Percentiles rank a stretch among this genome's conserved stretches.
Conservation (phyloP, 768 basidiomycete species). For the Kwoniella mangroviensis region DNA sequence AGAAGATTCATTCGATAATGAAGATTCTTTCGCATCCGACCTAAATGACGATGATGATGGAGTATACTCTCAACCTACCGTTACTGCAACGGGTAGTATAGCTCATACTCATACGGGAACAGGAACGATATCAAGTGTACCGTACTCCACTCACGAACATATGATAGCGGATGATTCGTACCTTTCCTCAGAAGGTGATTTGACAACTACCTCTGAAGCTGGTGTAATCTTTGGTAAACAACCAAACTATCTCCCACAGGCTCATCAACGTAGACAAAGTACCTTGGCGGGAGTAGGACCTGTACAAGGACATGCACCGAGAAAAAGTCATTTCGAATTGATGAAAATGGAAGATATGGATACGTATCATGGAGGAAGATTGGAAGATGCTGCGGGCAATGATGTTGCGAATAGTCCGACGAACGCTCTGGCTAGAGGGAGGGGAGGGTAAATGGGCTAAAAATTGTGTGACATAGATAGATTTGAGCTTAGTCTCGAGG, state of each 20-base stretch:
- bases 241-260: constrained; percentile 6
- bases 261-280: neutral
- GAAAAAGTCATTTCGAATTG: constrained; percentile 36
- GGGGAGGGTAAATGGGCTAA: neutral
- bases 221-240: constrained; percentile 18
- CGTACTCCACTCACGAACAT: constrained; percentile 14
- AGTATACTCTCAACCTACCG: neutral
- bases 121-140: constrained; percentile 14
- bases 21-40: constrained; percentile 38
- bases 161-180: constrained; percentile 7
- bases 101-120: neutral
- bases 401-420: constrained; percentile 24
- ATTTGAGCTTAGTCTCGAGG: too few relatives aligned
- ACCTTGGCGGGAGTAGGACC: constrained; percentile 10
- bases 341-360: constrained; percentile 53
- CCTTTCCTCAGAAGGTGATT: constrained; percentile 20
- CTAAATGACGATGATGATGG: constrained; percentile 9
- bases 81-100: constrained; percentile 6
- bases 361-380: constrained; percentile 52
- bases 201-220: constrained; percentile 9
- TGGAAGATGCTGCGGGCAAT: constrained; percentile 46
- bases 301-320: constrained; percentile 9
- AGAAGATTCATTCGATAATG: constrained; percentile 20
- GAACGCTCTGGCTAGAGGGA: neutral
- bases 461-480: too few relatives aligned